Evolutionary conservation across 2,329 filamentous ascomycete genomes (phyloP), one percentile per base, ranked within the genome.

Genomic region (Myriosclerotinia curreyana): DNA sequence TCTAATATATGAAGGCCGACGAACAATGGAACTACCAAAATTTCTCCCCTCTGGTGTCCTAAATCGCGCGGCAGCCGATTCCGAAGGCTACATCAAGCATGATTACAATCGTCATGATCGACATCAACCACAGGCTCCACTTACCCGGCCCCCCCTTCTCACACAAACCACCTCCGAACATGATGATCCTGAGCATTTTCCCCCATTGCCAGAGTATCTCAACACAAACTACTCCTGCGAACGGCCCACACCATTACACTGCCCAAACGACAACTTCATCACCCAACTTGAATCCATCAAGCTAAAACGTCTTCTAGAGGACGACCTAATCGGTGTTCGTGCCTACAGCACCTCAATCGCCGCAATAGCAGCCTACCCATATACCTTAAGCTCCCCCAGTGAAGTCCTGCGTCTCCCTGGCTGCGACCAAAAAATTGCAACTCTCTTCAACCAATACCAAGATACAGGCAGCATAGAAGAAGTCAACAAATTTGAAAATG

Each of bases 331-430:
- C 65, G 92, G 91, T 2, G 86, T 93, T 0, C 85, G 92, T 56
- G 92, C 94, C 0, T 98, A 98, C 74, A 93, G 90, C 38, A 92
- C 89, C 2, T 87, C 89, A 15, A 96, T 98, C 68, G 92, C 95
- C 7, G 79, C 90, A 0, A 76, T 99, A 22, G 86, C 91, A 4
- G 91, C 94, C 0, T 97, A 97, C 71, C 92, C 93, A 0, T 68
- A 74, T 53, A 65, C 63, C 4, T 44, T 75, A 12, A 72, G 64
- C 0, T 70, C 76, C 25, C 72, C 75, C 1, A 70, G 73, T 6
- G 81, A 81, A 68, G 72, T 83, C 14, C 54, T 76, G 12, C 71
- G 71, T 1, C 78, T 99, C 0, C 93, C 93, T 0, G 91, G 92
- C 0, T 97, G 93, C 73, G 88, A 93, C 50, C 77, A 79, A 53